phyloP scores from a whole-genome alignment of 208 protist species.

The Acanthamoeba sp. region DNA sequence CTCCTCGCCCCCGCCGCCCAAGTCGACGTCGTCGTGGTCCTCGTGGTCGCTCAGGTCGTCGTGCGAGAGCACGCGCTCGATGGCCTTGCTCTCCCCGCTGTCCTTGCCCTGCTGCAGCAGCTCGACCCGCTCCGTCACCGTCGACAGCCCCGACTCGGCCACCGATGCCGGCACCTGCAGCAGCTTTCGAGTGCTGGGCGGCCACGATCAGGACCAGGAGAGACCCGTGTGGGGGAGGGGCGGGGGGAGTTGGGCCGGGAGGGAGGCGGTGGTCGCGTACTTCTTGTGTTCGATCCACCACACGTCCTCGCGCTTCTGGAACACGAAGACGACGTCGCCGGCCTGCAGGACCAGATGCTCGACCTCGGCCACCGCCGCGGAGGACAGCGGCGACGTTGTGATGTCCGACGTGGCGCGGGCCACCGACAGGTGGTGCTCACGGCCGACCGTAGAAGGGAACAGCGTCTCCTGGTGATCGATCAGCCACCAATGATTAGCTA shows the following conservation, averaged over 20 bases:
- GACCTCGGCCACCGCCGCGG: background rate
- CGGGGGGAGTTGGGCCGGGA: too few species aligned
- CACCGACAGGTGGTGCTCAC: constrained; percentile 1
- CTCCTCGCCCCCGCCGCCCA: too few species aligned
- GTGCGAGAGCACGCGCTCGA: background rate
- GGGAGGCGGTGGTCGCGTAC: background rate
- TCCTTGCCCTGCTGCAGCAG: background rate
- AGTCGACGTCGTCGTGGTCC: background rate
- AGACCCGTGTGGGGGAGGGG: background rate
- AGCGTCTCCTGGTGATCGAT: background rate
- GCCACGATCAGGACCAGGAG: background rate
- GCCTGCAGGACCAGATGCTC: background rate
- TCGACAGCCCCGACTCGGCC: background rate
- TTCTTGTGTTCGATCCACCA: constrained; percentile 7
- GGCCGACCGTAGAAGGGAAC: background rate
- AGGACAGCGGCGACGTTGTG: background rate
- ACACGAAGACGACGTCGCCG: constrained; percentile 10
- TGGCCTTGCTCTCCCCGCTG: background rate
- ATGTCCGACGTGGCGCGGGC: background rate
- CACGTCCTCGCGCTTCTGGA: constrained; percentile 2
- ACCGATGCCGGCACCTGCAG: background rate
- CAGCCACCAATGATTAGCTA: too few species aligned
- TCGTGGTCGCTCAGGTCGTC: background rate
- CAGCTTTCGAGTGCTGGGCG: background rate
- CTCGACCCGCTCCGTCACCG: background rate